A percentile compares a stretch with the other conserved stretches of the same genome.
phyloP scores from a whole-genome alignment of 805 yeast genomes.

The Candida gorgasii region DNA sequence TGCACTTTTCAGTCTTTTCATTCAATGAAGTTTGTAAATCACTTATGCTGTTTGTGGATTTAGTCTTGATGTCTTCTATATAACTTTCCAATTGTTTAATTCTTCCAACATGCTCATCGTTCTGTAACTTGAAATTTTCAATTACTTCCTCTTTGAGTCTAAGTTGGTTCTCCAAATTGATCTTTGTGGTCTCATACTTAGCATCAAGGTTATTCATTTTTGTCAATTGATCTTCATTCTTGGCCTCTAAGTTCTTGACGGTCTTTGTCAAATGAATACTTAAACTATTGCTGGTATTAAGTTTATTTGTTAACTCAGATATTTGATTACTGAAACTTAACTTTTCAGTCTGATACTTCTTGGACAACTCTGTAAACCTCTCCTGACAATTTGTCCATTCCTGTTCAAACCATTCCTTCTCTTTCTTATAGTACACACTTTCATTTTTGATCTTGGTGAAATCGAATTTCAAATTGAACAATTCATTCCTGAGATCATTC shows the following conservation, averaged over 20 bases:
- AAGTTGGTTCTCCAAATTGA: conserved; percentile 33
- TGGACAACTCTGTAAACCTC: conserved; percentile 37
- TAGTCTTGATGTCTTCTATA: conserved; percentile 40
- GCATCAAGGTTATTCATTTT: conserved; percentile 23
- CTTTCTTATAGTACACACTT: conserved; percentile 31
- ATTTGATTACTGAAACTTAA: conserved; percentile 29
- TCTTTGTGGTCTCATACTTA: conserved; percentile 49
- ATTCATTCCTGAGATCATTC: conserved; percentile 38
- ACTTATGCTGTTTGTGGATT: conserved; percentile 37
- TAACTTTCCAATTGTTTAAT: conserved; percentile 53
- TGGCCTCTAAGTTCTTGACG: conserved; percentile 49
- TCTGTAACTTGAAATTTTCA: conserved; percentile 54
- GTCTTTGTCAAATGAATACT: conserved; percentile 42
- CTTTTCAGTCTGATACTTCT: conserved; percentile 39
- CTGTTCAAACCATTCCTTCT: conserved; percentile 41
- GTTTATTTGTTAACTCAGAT: conserved; percentile 26
- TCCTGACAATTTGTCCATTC: conserved; percentile 38
- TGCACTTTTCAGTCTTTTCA: conserved; percentile 33
- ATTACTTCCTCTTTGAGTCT: conserved; percentile 60
- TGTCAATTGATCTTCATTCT: conserved; percentile 27
- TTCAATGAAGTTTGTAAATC: conserved; percentile 35
- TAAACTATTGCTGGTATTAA: conserved; percentile 30
- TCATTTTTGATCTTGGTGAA: conserved; percentile 37
- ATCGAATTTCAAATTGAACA: conserved; percentile 35
- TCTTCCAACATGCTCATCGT: conserved; percentile 52